Conservation (phyloP, 306 rosid genomes). For the Begonia peltatifolia region DNA sequence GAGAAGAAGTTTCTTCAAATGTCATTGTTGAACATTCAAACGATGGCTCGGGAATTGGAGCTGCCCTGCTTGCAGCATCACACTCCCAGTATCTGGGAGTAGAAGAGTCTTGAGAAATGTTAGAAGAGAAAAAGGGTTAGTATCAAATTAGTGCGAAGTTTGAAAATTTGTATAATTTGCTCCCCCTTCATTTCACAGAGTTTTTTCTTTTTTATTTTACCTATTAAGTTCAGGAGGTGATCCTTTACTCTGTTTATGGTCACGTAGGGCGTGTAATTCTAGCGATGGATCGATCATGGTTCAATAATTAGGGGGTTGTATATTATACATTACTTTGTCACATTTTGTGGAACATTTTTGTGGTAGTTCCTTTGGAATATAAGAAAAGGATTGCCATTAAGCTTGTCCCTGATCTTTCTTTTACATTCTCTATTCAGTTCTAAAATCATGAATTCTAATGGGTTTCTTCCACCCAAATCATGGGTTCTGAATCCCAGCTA, state of each 20-base stretch:
- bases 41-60: constrained; percentile 90
- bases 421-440: too few species aligned
- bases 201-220: background rate
- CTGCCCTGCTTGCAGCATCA: constrained; percentile 81
- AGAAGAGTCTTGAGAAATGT: constrained; percentile 16
- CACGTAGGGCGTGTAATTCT: background rate
- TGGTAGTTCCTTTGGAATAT: too few species aligned
- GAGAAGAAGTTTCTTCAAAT: constrained; percentile 32
- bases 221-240: background rate
- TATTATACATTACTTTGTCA: too few species aligned
- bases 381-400: too few species aligned
- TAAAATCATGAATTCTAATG: too few species aligned
- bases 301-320: too few species aligned
- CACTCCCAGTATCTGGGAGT: constrained; percentile 44
- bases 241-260: background rate
- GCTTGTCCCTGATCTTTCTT: too few species aligned
- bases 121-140: background rate
- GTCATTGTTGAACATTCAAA: constrained; percentile 41
- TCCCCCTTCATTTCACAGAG: background rate
- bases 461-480: too few species aligned
- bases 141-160: background rate
- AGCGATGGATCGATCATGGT: background rate
- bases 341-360: too few species aligned
- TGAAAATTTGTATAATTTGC: constrained; percentile 1
- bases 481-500: too few species aligned